Percentiles rank a stretch among this genome's conserved stretches.
These are phyloP conservation scores for Monosporascus sp. DNA, from an alignment of 2,329 filamentous ascomycete genomes.

Conservation along the genomic window DNA sequence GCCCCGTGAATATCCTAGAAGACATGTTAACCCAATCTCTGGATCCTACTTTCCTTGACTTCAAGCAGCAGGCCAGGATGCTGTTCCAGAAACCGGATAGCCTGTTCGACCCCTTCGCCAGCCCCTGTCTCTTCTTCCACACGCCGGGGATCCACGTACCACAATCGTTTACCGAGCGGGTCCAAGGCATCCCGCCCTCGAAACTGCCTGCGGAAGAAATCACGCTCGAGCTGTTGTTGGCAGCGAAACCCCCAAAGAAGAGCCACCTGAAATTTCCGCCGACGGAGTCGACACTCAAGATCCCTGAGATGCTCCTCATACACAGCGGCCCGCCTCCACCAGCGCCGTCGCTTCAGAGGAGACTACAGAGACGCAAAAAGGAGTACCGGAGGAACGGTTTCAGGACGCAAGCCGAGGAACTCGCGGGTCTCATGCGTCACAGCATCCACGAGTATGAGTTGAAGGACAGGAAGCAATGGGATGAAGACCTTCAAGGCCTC, in stretches of 20 bases:
- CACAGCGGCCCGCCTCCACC: constrained; percentile 31
- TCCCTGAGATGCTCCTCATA: constrained; percentile 45
- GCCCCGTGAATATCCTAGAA: constrained; percentile 8
- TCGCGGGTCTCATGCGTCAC: constrained; percentile 42
- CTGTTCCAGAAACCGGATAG: constrained; percentile 45
- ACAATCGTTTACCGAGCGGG: constrained; percentile 34
- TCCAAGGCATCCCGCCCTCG: constrained; percentile 5
- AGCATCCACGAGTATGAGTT: constrained; percentile 43
- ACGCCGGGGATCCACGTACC: constrained; percentile 43
- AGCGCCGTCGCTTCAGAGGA: constrained; percentile 8
- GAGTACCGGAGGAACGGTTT: constrained; percentile 35
- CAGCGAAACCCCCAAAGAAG: constrained; percentile 5
- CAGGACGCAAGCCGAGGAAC: constrained; percentile 38
- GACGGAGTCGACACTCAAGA: constrained; percentile 37
- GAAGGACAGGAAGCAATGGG: constrained; percentile 35
- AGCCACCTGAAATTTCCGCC: constrained; percentile 45
- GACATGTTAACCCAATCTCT: constrained; percentile 15
- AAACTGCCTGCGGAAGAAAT: neutral
- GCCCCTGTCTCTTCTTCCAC: constrained; percentile 53
- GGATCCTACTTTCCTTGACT: constrained; percentile 29
- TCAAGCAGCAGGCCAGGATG: constrained; percentile 29
- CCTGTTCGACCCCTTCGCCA: constrained; percentile 56
- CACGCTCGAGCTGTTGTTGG: neutral
- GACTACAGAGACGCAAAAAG: constrained; percentile 15
- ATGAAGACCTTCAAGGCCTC: constrained; percentile 29